Base-by-base conservation (phyloP, 2,329 filamentous ascomycete species). In the Claviceps sp. region DNA sequence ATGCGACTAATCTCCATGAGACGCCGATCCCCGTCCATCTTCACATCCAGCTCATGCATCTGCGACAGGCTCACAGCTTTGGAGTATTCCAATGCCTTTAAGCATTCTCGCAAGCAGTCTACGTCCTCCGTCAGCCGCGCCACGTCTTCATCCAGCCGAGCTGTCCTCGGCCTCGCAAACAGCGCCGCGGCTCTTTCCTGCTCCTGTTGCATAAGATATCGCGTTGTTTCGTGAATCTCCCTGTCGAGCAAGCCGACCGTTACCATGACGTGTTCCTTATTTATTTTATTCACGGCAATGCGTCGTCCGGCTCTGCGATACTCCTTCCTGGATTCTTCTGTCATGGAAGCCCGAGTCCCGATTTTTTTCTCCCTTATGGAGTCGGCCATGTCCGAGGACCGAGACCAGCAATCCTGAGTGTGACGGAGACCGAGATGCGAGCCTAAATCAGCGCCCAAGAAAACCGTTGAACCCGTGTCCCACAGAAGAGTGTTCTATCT, bases 181-280 rank as follows among this genome's bases (percentile, higher is more conserved):
- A 22, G n/a, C 7, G 47, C 51, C 5, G 20, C 37, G 1, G 51
- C 51, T 8, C 51, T 50, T 18, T 47, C 9, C 16, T 37, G 47
- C 47, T 53, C 51, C 43, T 37, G 20, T 26, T 53, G 34, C n/a
- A 24, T 20, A 24, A 53, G 51, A n/a, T 20, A 47, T 11, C 51
- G 43, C 18, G 48, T 50, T 5, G 47, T 53, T 44, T 50, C 51
- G 20, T 45, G 41, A 26, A 50, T 53, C 37, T 53, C 24, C 20
- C 34, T 50, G 26, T 53, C 51, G 22, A 53, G 20, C 47, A 46
- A 8, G 34, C 51, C 48, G 37, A 53, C 42, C 14, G n/a, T 47
- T 13, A 18, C 1, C 51, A 53, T 50, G n/a, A 53, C n/a, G 16
- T 49, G n/a, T 16, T 50, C 51, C 37, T 47, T 50, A 7, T 50